Evolutionary conservation across 108 stramenopile species (phyloP).

Genomic region (Craspedostauros australis): DNA sequence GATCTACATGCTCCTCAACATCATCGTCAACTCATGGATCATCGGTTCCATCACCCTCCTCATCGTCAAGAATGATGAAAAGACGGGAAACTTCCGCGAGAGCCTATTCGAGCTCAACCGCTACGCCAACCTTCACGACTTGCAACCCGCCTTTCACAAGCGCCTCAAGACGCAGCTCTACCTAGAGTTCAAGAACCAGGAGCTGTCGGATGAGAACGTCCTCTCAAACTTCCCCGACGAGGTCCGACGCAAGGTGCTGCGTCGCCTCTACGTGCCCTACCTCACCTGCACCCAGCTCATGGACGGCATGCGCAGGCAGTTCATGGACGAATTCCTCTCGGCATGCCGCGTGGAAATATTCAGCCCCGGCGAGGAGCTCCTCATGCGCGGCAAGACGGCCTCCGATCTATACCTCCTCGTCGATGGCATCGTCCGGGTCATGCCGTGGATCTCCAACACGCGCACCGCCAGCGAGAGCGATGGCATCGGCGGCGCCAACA

Average conservation of each 20-base stretch:
- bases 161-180: constrained; percentile 33
- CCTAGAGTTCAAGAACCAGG: constrained; percentile 39
- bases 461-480: constrained; percentile 3
- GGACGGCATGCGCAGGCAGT: constrained; percentile 33
- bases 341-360: constrained; percentile 45
- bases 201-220: constrained; percentile 47
- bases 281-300: constrained; percentile 36
- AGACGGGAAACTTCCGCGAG: constrained; percentile 36
- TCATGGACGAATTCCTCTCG: constrained; percentile 41
- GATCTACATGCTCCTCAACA: constrained; percentile 46
- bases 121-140: constrained; percentile 24
- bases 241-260: constrained; percentile 33
- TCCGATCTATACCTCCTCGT: constrained; percentile 49
- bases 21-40: constrained; percentile 34
- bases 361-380: constrained; percentile 41
- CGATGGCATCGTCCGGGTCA: constrained; percentile 29
- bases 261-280: constrained; percentile 30
- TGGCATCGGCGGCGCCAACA: neutral
- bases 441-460: neutral
- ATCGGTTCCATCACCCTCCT: constrained; percentile 59
- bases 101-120: constrained; percentile 18
- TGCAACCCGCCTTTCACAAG: constrained; percentile 13
- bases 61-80: constrained; percentile 47
- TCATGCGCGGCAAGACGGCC: constrained; percentile 26
- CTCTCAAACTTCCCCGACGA: constrained; percentile 37